Evolutionary conservation across 345 rosid genomes (phyloP).

Genomic region (Noccaea caerulescens): DNA sequence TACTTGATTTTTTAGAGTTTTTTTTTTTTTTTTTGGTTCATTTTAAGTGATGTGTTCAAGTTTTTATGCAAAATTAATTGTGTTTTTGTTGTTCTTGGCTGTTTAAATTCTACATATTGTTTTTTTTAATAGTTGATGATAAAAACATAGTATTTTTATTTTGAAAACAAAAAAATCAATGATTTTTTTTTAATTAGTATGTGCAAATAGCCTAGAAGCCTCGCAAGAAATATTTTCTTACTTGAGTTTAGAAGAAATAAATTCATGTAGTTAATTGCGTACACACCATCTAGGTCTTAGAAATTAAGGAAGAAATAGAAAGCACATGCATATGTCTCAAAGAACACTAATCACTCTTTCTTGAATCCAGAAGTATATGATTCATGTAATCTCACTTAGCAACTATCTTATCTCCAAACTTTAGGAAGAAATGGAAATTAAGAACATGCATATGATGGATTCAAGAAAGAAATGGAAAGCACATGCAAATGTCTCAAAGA

Average conservation of each 20-base stretch:
- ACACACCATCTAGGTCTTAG: constrained; percentile 3
- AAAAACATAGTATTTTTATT: too few species aligned
- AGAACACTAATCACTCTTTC: neutral
- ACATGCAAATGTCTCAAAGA: neutral
- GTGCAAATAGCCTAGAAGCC: too few species aligned
- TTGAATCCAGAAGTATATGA: neutral
- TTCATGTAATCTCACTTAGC: neutral
- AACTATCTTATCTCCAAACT: neutral
- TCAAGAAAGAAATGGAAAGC: neutral
- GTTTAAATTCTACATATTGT: too few species aligned
- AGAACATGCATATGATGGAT: neutral
- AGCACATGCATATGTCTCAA: neutral
- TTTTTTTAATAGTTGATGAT: too few species aligned
- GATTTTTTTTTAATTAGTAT: too few species aligned
- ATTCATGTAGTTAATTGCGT: neutral
- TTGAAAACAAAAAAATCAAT: too few species aligned
- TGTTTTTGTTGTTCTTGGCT: too few species aligned
- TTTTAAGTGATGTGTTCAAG: too few species aligned
- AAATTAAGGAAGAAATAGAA: neutral
- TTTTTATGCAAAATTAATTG: too few species aligned
- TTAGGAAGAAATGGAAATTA: neutral
- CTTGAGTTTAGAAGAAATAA: neutral
- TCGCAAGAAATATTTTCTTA: too few species aligned
- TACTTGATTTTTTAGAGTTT: too few species aligned
- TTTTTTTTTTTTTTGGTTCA: too few species aligned